Percentiles rank a stretch among this genome's conserved stretches.
Evolutionary conservation across 2,329 filamentous ascomycete genomes (phyloP).

Genomic region (Endocalyx cinctus): DNA sequence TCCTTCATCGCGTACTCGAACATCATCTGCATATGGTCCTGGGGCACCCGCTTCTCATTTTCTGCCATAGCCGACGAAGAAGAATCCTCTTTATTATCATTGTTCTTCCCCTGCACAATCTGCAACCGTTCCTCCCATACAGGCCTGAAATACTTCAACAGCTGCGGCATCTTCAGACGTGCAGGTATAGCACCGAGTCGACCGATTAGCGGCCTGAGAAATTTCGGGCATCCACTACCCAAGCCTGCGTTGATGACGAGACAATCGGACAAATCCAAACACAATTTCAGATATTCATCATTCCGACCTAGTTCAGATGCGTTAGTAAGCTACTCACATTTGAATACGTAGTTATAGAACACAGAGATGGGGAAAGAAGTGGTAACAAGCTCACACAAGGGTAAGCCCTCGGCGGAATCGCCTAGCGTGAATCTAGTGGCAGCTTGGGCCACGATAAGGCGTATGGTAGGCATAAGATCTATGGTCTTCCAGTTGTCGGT

Average conservation of each 20-base stretch:
- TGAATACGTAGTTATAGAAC: too few relatives aligned
- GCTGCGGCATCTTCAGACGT: too few relatives aligned
- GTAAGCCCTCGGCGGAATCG: conserved; percentile 4
- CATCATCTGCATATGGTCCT: conserved; percentile 37
- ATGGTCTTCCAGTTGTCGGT: conserved; percentile 27
- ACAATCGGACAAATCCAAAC: conserved; percentile 1
- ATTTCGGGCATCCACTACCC: neutral
- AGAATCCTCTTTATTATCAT: conserved; percentile 11
- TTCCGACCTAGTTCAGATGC: conserved; percentile 15
- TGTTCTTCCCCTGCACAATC: conserved; percentile 7
- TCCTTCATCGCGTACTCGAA: conserved; percentile 31
- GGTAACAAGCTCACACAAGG: conserved; percentile 17
- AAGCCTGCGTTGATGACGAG: conserved; percentile 1
- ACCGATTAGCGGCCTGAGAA: conserved; percentile 2
- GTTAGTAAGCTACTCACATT: too few relatives aligned
- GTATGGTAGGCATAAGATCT: conserved; percentile 16
- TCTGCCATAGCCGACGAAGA: neutral
- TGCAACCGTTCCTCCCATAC: too few relatives aligned
- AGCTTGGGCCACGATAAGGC: conserved; percentile 20
- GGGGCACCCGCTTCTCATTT: conserved; percentile 13
- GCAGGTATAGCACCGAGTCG: too few relatives aligned
- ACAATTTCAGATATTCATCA: conserved; percentile 25
- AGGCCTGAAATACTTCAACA: too few relatives aligned
- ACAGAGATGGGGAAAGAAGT: neutral
- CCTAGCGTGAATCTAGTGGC: conserved; percentile 9